These are phyloP conservation scores for Fusarium succisae DNA, from an alignment of 2,329 filamentous ascomycete genomes.

Conservation along the genomic window DNA sequence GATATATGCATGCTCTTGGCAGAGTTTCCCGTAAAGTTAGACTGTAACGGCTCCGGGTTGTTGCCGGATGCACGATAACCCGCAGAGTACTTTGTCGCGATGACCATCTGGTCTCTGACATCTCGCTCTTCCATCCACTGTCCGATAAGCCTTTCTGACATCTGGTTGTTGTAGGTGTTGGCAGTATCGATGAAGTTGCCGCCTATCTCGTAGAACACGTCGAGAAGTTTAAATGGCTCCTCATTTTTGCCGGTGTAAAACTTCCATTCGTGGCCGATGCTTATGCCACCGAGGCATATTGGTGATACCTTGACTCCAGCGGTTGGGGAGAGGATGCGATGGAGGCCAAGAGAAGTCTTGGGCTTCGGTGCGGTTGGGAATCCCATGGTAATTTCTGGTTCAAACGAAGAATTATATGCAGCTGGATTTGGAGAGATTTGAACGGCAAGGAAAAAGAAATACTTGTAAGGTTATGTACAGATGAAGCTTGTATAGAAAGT, in stretches of 20 bases:
- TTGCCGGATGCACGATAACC: neutral
- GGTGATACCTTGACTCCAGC: neutral
- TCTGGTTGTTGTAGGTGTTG: neutral
- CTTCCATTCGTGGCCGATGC: neutral
- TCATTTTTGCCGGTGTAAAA: neutral
- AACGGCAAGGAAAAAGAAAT: neutral
- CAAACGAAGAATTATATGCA: no score
- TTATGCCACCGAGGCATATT: neutral
- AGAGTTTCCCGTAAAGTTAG: constrained; percentile 53
- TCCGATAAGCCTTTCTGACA: accelerated
- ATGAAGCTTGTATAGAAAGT: neutral
- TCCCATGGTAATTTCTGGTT: neutral
- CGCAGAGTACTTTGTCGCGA: neutral
- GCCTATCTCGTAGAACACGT: neutral
- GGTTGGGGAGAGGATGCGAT: neutral
- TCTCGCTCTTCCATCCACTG: neutral
- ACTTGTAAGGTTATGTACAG: neutral
- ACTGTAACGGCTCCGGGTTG: neutral
- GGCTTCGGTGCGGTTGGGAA: accelerated
- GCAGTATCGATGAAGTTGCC: neutral
- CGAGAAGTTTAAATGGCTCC: accelerated
- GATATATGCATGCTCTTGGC: constrained; percentile 51
- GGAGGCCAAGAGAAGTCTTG: neutral
- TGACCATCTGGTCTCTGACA: neutral
- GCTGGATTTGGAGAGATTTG: no score